phyloP scores from a whole-genome alignment of 163 green algal genomes.

The Scenedesmus sp. region DNA sequence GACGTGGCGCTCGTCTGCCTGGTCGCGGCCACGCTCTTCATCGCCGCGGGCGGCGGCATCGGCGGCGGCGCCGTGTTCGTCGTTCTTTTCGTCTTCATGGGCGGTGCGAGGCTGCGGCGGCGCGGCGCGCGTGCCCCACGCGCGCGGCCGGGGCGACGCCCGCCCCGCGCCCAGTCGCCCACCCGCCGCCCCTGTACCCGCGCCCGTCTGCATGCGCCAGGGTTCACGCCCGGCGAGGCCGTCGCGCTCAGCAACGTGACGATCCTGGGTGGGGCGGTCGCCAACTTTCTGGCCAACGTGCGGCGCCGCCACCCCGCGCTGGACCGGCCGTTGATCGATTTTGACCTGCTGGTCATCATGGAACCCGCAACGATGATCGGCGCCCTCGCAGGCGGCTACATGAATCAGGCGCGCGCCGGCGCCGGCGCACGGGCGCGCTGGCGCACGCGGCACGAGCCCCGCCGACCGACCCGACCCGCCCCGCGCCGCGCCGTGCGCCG shows the following conservation, averaged over 20 bases:
- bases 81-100: constrained; percentile 51
- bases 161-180: background rate
- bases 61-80: constrained; percentile 70
- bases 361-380: constrained; percentile 80
- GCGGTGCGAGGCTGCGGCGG: constrained; percentile 22
- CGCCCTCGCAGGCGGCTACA: constrained; percentile 68
- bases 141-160: no score
- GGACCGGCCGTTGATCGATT: constrained; percentile 69
- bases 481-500: background rate
- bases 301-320: constrained; percentile 54
- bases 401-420: constrained; percentile 62
- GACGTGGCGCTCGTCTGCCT: constrained; percentile 40
- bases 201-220: constrained; percentile 35
- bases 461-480: no score
- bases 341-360: constrained; percentile 75
- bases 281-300: constrained; percentile 74
- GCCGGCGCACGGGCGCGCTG: background rate
- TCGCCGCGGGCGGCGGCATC: constrained; percentile 72
- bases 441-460: background rate
- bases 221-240: constrained; percentile 57
- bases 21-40: constrained; percentile 54
- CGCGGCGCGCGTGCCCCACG: no score
- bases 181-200: background rate
- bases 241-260: constrained; percentile 80
- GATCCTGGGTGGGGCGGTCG: constrained; percentile 70